Conservation (phyloP, 2,329 filamentous ascomycete species). For the Fusarium sp. region DNA sequence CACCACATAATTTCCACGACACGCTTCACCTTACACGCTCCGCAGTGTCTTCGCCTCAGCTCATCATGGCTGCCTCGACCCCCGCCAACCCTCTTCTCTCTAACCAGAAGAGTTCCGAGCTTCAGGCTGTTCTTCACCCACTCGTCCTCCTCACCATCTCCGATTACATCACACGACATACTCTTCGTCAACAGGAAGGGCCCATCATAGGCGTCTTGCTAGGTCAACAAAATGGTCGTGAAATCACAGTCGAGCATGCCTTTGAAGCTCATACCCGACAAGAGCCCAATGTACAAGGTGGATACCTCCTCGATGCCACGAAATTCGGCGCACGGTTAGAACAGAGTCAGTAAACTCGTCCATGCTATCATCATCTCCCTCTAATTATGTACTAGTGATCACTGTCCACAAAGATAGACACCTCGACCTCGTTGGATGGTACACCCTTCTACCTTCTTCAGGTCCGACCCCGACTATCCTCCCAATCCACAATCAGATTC, state of each 20-base stretch:
- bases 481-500: slow-evolving; percentile 80
- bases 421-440: slow-evolving; percentile 92
- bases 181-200: slow-evolving; percentile 76
- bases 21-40: background rate
- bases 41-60: background rate
- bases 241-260: slow-evolving; percentile 91
- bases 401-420: slow-evolving; percentile 86
- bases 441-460: slow-evolving; percentile 76
- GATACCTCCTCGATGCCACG: slow-evolving; percentile 69
- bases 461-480: slow-evolving; percentile 78
- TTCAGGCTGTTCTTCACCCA: slow-evolving; percentile 88
- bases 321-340: slow-evolving; percentile 85
- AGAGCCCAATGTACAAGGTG: slow-evolving; percentile 59
- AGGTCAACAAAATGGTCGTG: slow-evolving; percentile 88
- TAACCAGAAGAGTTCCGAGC: slow-evolving; percentile 73
- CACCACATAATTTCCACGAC: background rate
- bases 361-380: background rate
- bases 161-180: slow-evolving; percentile 94
- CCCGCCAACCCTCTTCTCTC: slow-evolving; percentile 69
- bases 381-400: slow-evolving; percentile 69
- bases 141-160: slow-evolving; percentile 96
- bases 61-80: slow-evolving; percentile 58
- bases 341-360: slow-evolving; percentile 72
- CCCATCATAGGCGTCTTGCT: slow-evolving; percentile 89
- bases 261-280: slow-evolving; percentile 78